Evolutionary conservation across 768 basidiomycete species (phyloP).

Genomic region (Mycena metata): DNA sequence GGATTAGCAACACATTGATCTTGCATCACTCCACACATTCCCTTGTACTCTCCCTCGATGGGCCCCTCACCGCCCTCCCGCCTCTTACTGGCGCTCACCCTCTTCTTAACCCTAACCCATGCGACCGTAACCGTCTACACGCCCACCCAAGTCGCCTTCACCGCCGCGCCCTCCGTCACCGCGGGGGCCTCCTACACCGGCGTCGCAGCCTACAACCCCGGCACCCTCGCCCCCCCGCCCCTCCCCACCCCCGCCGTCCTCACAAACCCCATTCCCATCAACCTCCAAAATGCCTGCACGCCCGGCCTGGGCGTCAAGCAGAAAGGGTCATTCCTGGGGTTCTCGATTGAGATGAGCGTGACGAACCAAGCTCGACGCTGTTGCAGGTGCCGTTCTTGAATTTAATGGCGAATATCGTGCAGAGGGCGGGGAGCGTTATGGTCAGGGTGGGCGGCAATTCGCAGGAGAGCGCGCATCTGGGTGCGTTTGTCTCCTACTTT

Average conservation of each 20-base stretch:
- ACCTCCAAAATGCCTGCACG: constrained; percentile 54
- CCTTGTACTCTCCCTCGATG: no score
- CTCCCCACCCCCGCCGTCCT: constrained; percentile 60
- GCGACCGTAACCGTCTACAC: no score
- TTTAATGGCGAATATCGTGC: constrained; percentile 76
- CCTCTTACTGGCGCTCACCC: no score
- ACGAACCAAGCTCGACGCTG: constrained; percentile 66
- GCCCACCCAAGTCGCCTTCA: no score
- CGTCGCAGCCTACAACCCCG: constrained; percentile 67
- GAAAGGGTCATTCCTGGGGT: constrained; percentile 63
- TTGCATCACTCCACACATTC: no score
- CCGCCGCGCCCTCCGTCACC: no score
- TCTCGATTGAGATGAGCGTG: constrained; percentile 74
- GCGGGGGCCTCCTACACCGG: constrained; percentile 61
- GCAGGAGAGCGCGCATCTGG: no score
- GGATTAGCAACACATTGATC: no score
- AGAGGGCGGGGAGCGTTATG: constrained; percentile 71
- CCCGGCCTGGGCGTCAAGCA: constrained; percentile 53
- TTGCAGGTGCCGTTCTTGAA: constrained; percentile 81
- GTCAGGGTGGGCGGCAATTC: constrained; percentile 88
- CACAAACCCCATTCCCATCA: constrained; percentile 57
- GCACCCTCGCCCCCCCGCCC: constrained; percentile 62
- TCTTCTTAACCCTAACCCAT: no score
- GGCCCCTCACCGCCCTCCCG: no score
- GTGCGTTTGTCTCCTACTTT: no score